Conservation (phyloP, 345 rosid species). For the Populus nigra region DNA sequence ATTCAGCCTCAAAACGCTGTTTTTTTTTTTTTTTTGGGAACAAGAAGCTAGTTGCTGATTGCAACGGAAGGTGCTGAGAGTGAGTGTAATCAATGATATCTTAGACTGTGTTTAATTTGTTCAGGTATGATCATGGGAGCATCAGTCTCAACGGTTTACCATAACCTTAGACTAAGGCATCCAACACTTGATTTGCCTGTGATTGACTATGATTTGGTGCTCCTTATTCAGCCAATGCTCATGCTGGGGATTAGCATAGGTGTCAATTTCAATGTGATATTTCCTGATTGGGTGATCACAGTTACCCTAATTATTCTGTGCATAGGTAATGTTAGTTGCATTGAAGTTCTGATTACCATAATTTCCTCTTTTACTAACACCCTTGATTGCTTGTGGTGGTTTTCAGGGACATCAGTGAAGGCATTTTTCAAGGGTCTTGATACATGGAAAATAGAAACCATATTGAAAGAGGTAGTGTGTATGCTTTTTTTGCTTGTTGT, state of each 20-base stretch:
- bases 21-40: too few species aligned
- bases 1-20: too few species aligned
- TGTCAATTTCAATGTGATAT: slow-evolving; percentile 15
- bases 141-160: slow-evolving; percentile 9
- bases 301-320: slow-evolving; percentile 11
- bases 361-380: neutral
- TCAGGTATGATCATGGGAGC: slow-evolving; percentile 23
- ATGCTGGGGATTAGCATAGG: slow-evolving; percentile 23
- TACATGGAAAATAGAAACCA: slow-evolving; percentile 11
- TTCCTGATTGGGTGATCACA: slow-evolving; percentile 18
- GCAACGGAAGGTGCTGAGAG: too few species aligned
- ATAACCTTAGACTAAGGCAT: slow-evolving; percentile 16
- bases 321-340: neutral
- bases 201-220: slow-evolving; percentile 15
- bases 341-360: neutral
- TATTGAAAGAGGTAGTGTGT: neutral
- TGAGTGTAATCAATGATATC: neutral
- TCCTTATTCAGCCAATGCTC: slow-evolving; percentile 16
- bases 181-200: slow-evolving; percentile 20
- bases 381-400: neutral
- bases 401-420: slow-evolving; percentile 10
- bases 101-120: neutral
- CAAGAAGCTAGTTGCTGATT: too few species aligned
- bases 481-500: neutral
- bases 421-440: slow-evolving; percentile 14